Evolutionary conservation across 2,329 filamentous ascomycete species (phyloP), one percentile per base, ranked within the genome.

Genomic region (Chaetomiaceae sp.): DNA sequence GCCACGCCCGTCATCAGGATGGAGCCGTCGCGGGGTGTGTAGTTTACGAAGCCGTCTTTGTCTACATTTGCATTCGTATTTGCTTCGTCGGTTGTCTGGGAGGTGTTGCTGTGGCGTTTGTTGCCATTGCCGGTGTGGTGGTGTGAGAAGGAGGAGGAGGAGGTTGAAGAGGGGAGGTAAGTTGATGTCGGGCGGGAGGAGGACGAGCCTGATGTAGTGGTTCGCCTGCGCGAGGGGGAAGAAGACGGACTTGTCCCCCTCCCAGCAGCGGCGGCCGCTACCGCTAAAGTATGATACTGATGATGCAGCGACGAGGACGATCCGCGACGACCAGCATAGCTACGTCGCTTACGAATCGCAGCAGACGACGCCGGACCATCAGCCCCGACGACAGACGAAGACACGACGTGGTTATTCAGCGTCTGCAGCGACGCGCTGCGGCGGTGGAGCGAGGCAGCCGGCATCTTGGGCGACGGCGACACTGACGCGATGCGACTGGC

Each of bases 1-100:
- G 94, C 94, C 12, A 99, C 94, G 5, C 91, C 92, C 7, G 83
- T 89, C 70, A 99, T 82, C 39, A 99, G 85, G 66, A 87, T 82
- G 14, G 80, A 75, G 63, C 84, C 85, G 69, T 99, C 91, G 46
- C 79, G 76, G 0, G 90, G 85, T 1, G 91, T 96, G 71, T 88
- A 96, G 70, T 97, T 97, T 59, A 96, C 89, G 66, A 97, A 97
- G 11, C 81, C 80, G 8, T 81, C 73, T 3, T 15, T 17, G 19
- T 20, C 22, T 12, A 14, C 33, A 1, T 9, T 17, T 31, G 22
- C 33, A 2, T 12, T 15, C 25, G 19, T 12, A 4, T 8, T 17
- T 43, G 14, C 9, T 19, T 23, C 19, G 17, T 23, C 8, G 22
- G 39, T n/a, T n/a, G n/a, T n/a, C n/a, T n/a, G 6, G 22, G 14